Evolutionary conservation across 768 basidiomycete genomes (phyloP).

Genomic region (Leccinum imitatum): DNA sequence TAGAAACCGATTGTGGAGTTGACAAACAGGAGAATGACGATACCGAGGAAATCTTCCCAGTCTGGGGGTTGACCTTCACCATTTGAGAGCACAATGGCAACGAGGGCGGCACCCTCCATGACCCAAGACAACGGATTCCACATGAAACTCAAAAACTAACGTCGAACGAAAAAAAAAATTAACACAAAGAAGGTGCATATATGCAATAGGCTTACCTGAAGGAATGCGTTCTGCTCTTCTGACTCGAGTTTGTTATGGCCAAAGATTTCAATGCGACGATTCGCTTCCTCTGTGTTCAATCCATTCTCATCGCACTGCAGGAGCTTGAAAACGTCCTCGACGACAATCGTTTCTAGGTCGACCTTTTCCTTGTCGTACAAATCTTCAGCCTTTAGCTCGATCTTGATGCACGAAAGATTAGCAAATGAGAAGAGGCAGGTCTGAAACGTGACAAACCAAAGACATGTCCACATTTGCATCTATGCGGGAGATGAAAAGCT

Average conservation of each 20-base stretch:
- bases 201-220: slow-evolving; percentile 56
- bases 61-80: slow-evolving; percentile 85
- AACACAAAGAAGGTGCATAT: not conserved
- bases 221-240: slow-evolving; percentile 88
- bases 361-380: slow-evolving; percentile 99
- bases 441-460: slow-evolving; percentile 42
- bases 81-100: slow-evolving; percentile 95
- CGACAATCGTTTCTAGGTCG: slow-evolving; percentile 94
- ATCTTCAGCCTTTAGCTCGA: slow-evolving; percentile 90
- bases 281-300: slow-evolving; percentile 71
- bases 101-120: slow-evolving; percentile 95
- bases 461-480: slow-evolving; percentile 90
- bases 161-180: not conserved
- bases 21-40: slow-evolving; percentile 85
- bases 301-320: slow-evolving; percentile 88
- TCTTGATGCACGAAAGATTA: slow-evolving; percentile 36
- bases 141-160: slow-evolving; percentile 92
- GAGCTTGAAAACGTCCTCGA: slow-evolving; percentile 95
- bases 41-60: slow-evolving; percentile 98
- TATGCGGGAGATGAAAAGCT: slow-evolving; percentile 28
- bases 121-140: slow-evolving; percentile 99
- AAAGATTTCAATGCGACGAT: slow-evolving; percentile 85
- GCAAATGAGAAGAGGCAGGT: not conserved
- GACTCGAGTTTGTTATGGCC: slow-evolving; percentile 94
- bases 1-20: slow-evolving; percentile 99